Percentiles rank a stretch among this genome's conserved stretches.
Evolutionary conservation across 179 eudicot genomes (phyloP).

Genomic region (Sideroxylon spinosum): DNA sequence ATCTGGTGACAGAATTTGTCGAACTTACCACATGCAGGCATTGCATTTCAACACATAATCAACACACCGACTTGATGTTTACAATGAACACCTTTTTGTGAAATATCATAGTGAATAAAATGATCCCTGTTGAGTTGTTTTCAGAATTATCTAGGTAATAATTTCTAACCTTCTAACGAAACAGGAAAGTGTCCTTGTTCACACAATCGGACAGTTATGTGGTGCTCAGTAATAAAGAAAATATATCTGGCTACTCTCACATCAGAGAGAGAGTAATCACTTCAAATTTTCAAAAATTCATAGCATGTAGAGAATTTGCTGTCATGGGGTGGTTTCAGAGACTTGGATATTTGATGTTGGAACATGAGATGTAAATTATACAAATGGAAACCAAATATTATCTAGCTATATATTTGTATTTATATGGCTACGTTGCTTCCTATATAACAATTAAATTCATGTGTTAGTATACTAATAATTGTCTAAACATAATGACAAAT

Average conservation of each 20-base stretch:
- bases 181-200: background rate
- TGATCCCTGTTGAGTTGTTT: background rate
- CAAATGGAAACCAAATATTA: background rate
- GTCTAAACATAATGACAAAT: background rate
- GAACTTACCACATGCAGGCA: background rate
- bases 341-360: background rate
- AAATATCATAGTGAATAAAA: background rate
- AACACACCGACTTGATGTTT: background rate
- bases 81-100: background rate
- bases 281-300: background rate
- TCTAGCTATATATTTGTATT: background rate
- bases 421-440: background rate
- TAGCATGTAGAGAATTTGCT: background rate
- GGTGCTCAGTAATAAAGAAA: background rate
- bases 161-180: background rate
- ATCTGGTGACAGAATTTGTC: background rate
- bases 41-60: background rate
- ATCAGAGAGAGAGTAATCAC: background rate
- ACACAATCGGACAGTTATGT: background rate
- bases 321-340: background rate
- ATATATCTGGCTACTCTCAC: background rate
- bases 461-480: background rate
- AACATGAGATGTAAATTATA: background rate
- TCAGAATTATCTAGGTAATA: conserved; percentile 8
- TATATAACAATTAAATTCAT: background rate